Base-by-base conservation (phyloP, 2,329 filamentous ascomycete species). In the Proliferodiscus dingleyae region DNA sequence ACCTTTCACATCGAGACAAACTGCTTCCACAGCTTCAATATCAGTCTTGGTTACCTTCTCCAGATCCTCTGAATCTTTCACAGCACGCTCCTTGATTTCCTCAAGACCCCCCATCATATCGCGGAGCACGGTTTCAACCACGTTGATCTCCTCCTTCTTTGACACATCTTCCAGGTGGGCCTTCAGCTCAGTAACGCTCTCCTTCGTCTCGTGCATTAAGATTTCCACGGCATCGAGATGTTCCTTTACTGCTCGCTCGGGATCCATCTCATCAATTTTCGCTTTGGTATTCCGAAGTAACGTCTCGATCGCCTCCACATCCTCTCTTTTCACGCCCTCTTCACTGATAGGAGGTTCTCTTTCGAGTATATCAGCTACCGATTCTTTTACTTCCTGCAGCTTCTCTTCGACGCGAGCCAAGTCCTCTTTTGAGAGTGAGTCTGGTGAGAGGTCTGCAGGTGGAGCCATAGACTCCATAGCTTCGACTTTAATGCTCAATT, bases 281-380 rank as follows among this genome's bases (percentile, higher is more conserved):
- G 84, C 81, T 64, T 96, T 96, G 24, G 89, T 90, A 63, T 95
- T 95, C 33, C 85, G 81, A 10, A 97, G 74, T 39, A 97, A 81
- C 0, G 86, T 94, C 65, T 96, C 91, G 47, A 97, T 90, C 9
- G 89, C 89, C 50, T 91, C 81, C 0, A 90, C 87, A 57, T 97
- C 90, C 54, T 95, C 89, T 61, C 87, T 87, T 24, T 75, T 81
- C 5, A 85, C 82, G 2, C 73, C 64, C 29, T 81, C 80, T 33
- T 60, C 57, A 34, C 59, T 49, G 4, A 50, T 39, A 13, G 50
- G 37, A 8, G 28, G 65, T 44, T 68, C 68, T n/a, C 69, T 63
- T 55, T 73, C 57, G 56, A 73, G 59, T 48, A 78, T 62, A 21
- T 69, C 69, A 46, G 74, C 68, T n/a, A 87, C 71, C 7, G 75